These are phyloP conservation scores for Pseudogymnoascus sp. DNA, from an alignment of 2,329 filamentous ascomycete species.

Conservation along the genomic window DNA sequence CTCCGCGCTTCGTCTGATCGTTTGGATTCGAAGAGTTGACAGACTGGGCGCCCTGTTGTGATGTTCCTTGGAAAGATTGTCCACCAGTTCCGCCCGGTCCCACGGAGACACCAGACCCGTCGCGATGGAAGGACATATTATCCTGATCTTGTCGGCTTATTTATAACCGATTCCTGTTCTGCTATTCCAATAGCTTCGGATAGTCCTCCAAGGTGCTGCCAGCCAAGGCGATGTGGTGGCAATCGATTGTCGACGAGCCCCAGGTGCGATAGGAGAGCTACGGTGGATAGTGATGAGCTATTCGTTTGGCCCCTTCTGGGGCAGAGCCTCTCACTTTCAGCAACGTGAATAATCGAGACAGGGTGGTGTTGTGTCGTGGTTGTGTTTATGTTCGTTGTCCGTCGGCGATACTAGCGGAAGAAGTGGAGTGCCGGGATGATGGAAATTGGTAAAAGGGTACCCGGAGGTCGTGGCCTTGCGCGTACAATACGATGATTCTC, in stretches of 20 bases:
- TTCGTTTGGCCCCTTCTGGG: constrained; percentile 4
- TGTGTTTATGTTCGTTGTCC: constrained; percentile 4
- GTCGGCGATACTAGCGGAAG: not conserved
- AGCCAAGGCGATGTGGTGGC: not conserved
- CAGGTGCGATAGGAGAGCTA: not conserved
- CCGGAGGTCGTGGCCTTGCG: not conserved
- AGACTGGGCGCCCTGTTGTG: not conserved
- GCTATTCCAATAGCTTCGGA: not conserved
- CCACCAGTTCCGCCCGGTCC: not conserved
- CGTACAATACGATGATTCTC: not conserved
- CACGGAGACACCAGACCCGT: not conserved
- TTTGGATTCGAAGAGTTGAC: not conserved
- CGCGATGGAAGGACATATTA: not conserved
- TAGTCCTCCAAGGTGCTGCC: constrained; percentile 4
- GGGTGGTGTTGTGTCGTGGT: not conserved
- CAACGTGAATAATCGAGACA: constrained; percentile 1
- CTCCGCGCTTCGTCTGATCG: not conserved
- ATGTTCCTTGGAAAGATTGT: not conserved
- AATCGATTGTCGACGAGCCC: not conserved
- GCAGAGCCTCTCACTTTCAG: constrained; percentile 5
- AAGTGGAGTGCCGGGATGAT: constrained; percentile 1
- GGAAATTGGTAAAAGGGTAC: constrained; percentile 2
- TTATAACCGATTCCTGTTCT: not conserved
- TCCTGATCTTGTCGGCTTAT: not conserved
- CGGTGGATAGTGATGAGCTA: not conserved